A percentile compares a stretch with the other conserved stretches of the same genome.
phyloP scores from a whole-genome alignment of 495 filamentous ascomycete genomes.

The Tuber microsphaerosporum region DNA sequence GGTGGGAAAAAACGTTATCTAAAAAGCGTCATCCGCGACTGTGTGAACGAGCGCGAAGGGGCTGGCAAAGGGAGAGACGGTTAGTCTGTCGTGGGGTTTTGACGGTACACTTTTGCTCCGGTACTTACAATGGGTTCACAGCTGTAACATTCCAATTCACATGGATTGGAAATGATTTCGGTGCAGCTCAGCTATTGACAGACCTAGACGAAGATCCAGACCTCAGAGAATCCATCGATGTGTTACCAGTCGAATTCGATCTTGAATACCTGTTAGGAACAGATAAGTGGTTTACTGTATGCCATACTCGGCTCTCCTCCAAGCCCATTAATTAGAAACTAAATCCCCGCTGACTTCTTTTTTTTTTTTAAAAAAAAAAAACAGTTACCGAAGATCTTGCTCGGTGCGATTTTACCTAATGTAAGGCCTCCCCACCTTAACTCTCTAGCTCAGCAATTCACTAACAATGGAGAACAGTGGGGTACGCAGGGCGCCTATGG shows the following conservation, averaged over 20 bases:
- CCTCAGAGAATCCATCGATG: constrained; percentile 55
- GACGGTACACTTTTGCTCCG: too few relatives aligned
- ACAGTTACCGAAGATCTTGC: background rate
- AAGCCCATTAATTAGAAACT: background rate
- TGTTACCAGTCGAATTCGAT: background rate
- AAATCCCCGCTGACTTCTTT: background rate
- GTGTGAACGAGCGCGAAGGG: too few relatives aligned
- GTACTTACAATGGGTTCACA: too few relatives aligned
- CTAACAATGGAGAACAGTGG: background rate
- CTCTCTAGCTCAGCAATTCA: background rate
- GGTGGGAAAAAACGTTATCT: too few relatives aligned
- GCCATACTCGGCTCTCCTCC: background rate
- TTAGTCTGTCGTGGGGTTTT: too few relatives aligned
- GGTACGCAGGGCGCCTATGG: too few relatives aligned
- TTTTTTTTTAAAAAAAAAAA: too few relatives aligned
- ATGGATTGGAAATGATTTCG: too few relatives aligned
- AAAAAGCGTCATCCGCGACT: too few relatives aligned
- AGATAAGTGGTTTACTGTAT: background rate
- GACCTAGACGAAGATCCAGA: constrained; percentile 55
- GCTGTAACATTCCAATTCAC: too few relatives aligned
- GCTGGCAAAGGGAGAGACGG: constrained; percentile 12
- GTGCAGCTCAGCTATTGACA: constrained; percentile 54
- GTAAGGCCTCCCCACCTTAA: background rate
- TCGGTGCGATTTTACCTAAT: background rate
- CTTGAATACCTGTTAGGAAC: background rate